Percentiles rank a stretch among this genome's conserved stretches.
These are phyloP conservation scores for Taphrina deformans DNA, from an alignment of 1,139 yeast genomes.

Conservation along the genomic window DNA sequence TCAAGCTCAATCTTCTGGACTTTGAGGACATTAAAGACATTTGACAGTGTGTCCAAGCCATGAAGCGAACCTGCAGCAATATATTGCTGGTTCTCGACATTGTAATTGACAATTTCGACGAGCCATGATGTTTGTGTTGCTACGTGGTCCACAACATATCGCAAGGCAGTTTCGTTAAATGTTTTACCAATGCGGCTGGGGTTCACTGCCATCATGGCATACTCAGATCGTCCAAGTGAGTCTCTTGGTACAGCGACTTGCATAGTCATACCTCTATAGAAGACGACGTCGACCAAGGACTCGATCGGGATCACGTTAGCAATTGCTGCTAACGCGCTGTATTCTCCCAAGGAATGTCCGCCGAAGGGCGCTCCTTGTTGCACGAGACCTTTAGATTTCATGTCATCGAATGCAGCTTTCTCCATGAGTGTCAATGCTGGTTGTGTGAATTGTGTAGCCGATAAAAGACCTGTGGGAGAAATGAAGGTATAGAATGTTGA, in stretches of 20 bases:
- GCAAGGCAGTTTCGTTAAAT: constrained; percentile 87
- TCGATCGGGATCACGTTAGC: constrained; percentile 99
- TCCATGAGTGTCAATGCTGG: constrained; percentile 99
- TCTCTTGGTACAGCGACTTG: constrained; percentile 99
- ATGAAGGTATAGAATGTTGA: constrained; percentile 84
- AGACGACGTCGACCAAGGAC: constrained; percentile 94
- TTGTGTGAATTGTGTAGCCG: constrained; percentile 98
- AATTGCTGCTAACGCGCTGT: constrained; percentile 92
- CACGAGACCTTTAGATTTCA: constrained; percentile 91
- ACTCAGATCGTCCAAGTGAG: constrained; percentile 88
- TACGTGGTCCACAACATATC: constrained; percentile 91
- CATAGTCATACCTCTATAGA: constrained; percentile 99
- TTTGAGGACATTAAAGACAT: constrained; percentile 88
- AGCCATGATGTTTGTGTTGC: constrained; percentile 84
- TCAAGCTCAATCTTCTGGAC: constrained; percentile 90
- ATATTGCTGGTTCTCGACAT: constrained; percentile 96
- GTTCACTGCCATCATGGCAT: constrained; percentile 98
- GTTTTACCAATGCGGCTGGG: constrained; percentile 90
- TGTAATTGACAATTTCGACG: constrained; percentile 95
- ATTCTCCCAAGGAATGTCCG: constrained; percentile 99
- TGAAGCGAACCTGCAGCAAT: constrained; percentile 98
- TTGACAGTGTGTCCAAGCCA: constrained; percentile 87
- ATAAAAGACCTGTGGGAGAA: constrained; percentile 90
- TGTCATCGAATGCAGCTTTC: constrained; percentile 97
- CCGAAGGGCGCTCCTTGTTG: constrained; percentile 94